A percentile compares a stretch with the other conserved stretches of the same genome.
These are phyloP conservation scores for Fusarium mangiferae DNA, from an alignment of 2,329 filamentous ascomycete genomes.

Conservation along the genomic window DNA sequence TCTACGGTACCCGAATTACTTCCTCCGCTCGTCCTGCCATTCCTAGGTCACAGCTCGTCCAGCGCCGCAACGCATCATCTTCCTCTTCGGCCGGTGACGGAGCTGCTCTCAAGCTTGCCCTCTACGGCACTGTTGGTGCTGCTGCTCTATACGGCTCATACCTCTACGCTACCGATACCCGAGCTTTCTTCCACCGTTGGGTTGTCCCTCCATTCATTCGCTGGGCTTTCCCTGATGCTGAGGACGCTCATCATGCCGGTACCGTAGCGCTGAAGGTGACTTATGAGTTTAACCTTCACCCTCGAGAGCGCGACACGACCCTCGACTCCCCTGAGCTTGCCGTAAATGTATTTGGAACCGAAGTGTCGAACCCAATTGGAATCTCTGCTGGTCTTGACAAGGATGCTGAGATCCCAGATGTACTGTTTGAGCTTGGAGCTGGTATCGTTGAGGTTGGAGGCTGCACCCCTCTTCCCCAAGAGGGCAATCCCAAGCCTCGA, in stretches of 20 bases:
- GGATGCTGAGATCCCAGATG: slow-evolving; percentile 86
- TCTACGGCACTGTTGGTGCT: slow-evolving; percentile 56
- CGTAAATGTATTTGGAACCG: slow-evolving; percentile 76
- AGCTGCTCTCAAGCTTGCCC: slow-evolving; percentile 49
- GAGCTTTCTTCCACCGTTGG: slow-evolving; percentile 76
- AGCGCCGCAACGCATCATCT: slow-evolving; percentile 49
- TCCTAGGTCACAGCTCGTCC: slow-evolving; percentile 31
- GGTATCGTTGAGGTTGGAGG: slow-evolving; percentile 93
- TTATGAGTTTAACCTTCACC: slow-evolving; percentile 79
- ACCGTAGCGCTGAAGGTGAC: slow-evolving; percentile 77
- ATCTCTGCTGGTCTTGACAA: slow-evolving; percentile 98
- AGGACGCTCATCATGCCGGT: slow-evolving; percentile 90
- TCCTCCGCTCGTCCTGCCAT: slow-evolving; percentile 33
- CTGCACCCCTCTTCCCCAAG: slow-evolving; percentile 86
- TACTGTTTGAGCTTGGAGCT: slow-evolving; percentile 85
- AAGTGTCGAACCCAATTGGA: slow-evolving; percentile 85
- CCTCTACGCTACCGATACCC: slow-evolving; percentile 79
- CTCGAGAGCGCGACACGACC: slow-evolving; percentile 75
- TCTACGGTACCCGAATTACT: slow-evolving; percentile 28
- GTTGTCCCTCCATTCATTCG: slow-evolving; percentile 74
- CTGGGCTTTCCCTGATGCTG: slow-evolving; percentile 76
- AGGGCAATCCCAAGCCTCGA: slow-evolving; percentile 86
- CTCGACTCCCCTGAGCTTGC: slow-evolving; percentile 49
- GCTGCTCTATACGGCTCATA: slow-evolving; percentile 62
- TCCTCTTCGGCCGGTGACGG: slow-evolving; percentile 48